Base-by-base conservation (phyloP, 2,329 filamentous ascomycete species). In the Aspergillus pseudonomiae region DNA sequence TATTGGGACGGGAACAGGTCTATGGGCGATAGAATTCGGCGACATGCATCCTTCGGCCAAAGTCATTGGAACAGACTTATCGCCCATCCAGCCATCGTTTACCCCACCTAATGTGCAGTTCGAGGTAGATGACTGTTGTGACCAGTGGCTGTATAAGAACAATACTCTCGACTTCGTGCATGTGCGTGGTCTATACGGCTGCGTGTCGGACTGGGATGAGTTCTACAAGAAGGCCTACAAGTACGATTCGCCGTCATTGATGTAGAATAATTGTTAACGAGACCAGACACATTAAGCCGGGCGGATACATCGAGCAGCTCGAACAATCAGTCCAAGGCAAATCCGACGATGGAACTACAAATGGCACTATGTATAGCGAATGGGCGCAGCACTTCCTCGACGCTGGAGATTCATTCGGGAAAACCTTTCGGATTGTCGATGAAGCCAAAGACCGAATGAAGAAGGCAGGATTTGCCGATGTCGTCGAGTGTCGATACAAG, bases 1-100 rank as follows among this genome's bases (percentile, higher is more conserved):
- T 52, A 61, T 72, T 11, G 70, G 70, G 0, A 72, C 70, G 5
- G 70, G 70, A 32, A 72, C 68, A 6, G 70, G 70, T 7, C 67
- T 67, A 26, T 71, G 69, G 70, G 70, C 69, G 24, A 66, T 70
- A n/a, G 71, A 73, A 54, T 68, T 76, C 60, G 75, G 73, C 59
- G 67, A 80, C 69, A 59, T 78, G 62, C 73, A 78, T 61, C 77
- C 78, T 12, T 72, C 70, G 28, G 80, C 82, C 28, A 71, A 75
- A 41, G 78, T 86, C 53, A 78, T 78, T 2, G 83, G 82, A 32
- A 80, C 78, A 16, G 82, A 84, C 67, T 77, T 84, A 54, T 82
- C 79, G 1, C 82, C 83, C 28, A 84, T 84, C 55, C 83, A 85
- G 65, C 83, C 82, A 3, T 69, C 74, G 56, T 81, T 74, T 30